Base-by-base conservation (phyloP, 495 filamentous ascomycete species). In the Aspergillus hancockii region DNA sequence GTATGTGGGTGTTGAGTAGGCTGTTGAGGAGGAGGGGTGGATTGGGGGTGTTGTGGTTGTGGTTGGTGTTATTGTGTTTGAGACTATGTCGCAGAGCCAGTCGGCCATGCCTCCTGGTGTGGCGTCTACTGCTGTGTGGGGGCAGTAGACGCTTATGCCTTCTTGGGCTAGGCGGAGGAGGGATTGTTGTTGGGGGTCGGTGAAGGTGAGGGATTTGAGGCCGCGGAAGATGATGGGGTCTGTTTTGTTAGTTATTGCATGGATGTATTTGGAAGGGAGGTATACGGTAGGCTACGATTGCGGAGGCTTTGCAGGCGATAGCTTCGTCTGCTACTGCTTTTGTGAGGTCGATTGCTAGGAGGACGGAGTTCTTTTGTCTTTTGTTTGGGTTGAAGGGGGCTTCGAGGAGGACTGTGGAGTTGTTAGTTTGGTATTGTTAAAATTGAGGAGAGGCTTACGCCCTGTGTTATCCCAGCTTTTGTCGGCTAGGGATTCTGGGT, bases 141-240 rank as follows among this genome's bases (percentile, higher is more conserved):
- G 94, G 53, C 87, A 91, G 77, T 98, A 98, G 58, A 98, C 92
- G 64, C 91, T 93, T 63, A 97, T 93, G 18, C 95, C 93, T 75
- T 90, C 85, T 41, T 89, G 87, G n/a, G 87, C 88, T 3, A 98
- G 81, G 49, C 88, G 84, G 8, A 98, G 80, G 49, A 98, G 82
- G 22, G 87, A 88, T 57, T 87, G 83, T 74, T 98, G 95, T 66
- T 97, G 94, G 12, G 90, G 78, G 72, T 98, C 88, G 59, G 81
- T 81, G 19, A 93, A 82, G 34, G 90, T 96, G 68, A 98, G 75
- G 45, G 88, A 86, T 73, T 97, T 98, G 51, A 98, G 77, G 41
- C 89, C 88, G 60, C 86, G 84, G 83, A 98, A 98, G 66, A 98
- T 98, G 65, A 98, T 92, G 9, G 94, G 94, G 71, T 98, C 92